Evolutionary conservation across 495 filamentous ascomycete genomes (phyloP).

Genomic region (Aspergillus ostianus): DNA sequence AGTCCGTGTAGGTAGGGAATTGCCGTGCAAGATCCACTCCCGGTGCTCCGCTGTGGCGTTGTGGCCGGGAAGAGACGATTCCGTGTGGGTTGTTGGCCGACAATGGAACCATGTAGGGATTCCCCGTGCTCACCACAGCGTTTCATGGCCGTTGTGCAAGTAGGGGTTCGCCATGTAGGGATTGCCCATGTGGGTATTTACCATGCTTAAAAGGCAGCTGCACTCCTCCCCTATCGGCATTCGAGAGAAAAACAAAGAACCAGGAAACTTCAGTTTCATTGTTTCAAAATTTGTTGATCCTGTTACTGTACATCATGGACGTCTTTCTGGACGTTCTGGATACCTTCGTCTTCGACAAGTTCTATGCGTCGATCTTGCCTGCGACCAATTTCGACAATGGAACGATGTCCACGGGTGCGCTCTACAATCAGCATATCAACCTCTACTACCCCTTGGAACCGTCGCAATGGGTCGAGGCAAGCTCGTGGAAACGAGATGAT

Average conservation of each 20-base stretch:
- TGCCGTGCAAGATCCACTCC: too few species aligned
- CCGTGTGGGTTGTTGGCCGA: too few species aligned
- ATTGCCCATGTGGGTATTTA: neutral
- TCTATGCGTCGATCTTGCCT: slow-evolving; percentile 64
- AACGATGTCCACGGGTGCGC: neutral
- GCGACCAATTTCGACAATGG: slow-evolving; percentile 11
- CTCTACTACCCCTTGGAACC: slow-evolving; percentile 45
- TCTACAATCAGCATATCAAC: slow-evolving; percentile 4
- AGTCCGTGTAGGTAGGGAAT: neutral
- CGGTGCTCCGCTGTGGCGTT: too few species aligned
- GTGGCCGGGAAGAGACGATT: too few species aligned
- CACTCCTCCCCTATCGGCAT: neutral
- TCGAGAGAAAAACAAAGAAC: neutral
- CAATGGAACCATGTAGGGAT: slow-evolving; percentile 29
- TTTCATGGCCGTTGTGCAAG: neutral
- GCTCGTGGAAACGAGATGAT: slow-evolving; percentile 65
- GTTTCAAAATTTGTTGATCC: neutral
- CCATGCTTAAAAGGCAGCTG: neutral
- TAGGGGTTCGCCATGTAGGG: neutral
- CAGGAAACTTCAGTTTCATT: neutral
- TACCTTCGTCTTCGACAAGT: slow-evolving; percentile 65
- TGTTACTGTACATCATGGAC: slow-evolving; percentile 59
- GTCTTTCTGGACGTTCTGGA: slow-evolving; percentile 72
- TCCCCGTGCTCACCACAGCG: neutral
- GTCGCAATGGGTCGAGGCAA: slow-evolving; percentile 63